Evolutionary conservation across 2,329 filamentous ascomycete species (phyloP).

Genomic region (Balansia obtecta): DNA sequence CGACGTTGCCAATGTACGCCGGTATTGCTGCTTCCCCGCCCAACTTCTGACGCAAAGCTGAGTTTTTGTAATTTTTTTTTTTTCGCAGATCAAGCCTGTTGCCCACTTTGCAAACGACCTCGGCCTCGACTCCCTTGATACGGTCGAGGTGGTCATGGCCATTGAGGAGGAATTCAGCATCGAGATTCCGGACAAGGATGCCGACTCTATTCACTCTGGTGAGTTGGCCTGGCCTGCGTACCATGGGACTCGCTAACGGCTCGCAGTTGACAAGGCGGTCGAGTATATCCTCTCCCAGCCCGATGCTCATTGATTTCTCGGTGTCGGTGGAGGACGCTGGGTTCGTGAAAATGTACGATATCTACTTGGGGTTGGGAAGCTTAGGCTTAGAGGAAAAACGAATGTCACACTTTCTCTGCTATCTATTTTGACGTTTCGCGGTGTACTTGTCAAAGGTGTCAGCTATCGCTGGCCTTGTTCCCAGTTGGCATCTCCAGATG

Average conservation of each 20-base stretch:
- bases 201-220: slow-evolving; percentile 89
- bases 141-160: slow-evolving; percentile 98
- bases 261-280: slow-evolving; percentile 78
- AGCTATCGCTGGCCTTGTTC: no score
- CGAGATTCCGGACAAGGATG: slow-evolving; percentile 96
- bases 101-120: slow-evolving; percentile 97
- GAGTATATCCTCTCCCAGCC: slow-evolving; percentile 89
- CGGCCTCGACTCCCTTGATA: slow-evolving; percentile 92
- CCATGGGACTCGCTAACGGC: slow-evolving; percentile 5
- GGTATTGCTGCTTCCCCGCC: not conserved
- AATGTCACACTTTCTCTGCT: not conserved
- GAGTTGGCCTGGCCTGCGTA: slow-evolving; percentile 27
- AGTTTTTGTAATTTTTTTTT: no score
- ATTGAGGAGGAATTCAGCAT: slow-evolving; percentile 93
- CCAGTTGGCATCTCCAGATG: no score
- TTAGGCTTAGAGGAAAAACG: not conserved
- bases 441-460: no score
- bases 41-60: slow-evolving; percentile 3
- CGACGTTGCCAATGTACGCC: slow-evolving; percentile 48
- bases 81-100: slow-evolving; percentile 66
- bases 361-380: slow-evolving; percentile 1
- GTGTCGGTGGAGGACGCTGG: not conserved
- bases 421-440: no score
- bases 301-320: slow-evolving; percentile 55
- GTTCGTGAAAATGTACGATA: not conserved